Evolutionary conservation across 2,329 filamentous ascomycete genomes (phyloP), one percentile per base, ranked within the genome.

Genomic region (Fusarium subtropicale): DNA sequence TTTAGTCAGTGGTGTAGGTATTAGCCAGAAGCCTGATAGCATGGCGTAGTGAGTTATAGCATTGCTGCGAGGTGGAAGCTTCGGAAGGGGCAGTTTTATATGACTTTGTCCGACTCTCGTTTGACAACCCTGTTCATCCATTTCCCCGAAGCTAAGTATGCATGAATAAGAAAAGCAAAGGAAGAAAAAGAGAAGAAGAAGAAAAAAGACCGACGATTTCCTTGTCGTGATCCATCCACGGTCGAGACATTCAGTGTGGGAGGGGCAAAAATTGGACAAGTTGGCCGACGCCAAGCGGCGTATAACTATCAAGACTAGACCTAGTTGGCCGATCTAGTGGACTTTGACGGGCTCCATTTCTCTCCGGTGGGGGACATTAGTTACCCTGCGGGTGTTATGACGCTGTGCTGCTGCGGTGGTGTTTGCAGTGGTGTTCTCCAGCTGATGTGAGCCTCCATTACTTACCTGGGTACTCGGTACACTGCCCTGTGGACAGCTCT

Each of bases 211-310:
- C 58, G 60, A 63, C 39, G 59, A 36, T 58, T 67, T 60, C 46
- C 53, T 50, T 38, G 16, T 45, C 42, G 42, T 12, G 12, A 16
- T 45, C 18, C 56, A 26, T 50, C 31, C 22, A 22, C 41, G 41
- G 56, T 20, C 33, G 45, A 20, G 28, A 38, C 41, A 44, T 24
- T 24, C 18, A 41, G 13, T 28, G 33, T 39, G 56, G 33, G 44
- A 34, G 46, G 46, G 60, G 46, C 46, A 20, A 59, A 34, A 45
- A 33, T 2, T 38, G 24, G 30, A 12, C 12, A 42, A 63, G 60
- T 65, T 65, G 36, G 62, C 62, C 62, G 62, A 65, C 60, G 62
- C 60, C 62, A 65, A 65, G 61, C 55, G 60, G 60, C 42, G 39
- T 39, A 26, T 10, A 16, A 10, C 20, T 22, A 22, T 22, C 20